phyloP scores from a whole-genome alignment of 441 rosid genomes.

The Erysimum pusillum region DNA sequence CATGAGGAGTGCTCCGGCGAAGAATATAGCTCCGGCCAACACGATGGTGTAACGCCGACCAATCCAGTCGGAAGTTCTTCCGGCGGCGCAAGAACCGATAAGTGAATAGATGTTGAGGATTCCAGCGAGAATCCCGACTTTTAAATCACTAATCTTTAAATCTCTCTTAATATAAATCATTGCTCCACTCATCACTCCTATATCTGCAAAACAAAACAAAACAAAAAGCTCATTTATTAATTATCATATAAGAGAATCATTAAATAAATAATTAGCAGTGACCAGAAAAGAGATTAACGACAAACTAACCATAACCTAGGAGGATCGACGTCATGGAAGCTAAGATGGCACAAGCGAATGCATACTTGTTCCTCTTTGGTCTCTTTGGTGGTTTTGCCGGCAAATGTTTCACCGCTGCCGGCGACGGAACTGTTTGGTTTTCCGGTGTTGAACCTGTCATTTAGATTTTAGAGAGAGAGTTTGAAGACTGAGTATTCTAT shows the following conservation, averaged over 20 bases:
- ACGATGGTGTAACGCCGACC: constrained; percentile 88
- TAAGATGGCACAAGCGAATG: constrained; percentile 74
- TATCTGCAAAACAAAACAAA: constrained; percentile 28
- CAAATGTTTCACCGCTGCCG: constrained; percentile 41
- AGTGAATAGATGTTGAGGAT: constrained; percentile 67
- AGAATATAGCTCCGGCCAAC: constrained; percentile 75
- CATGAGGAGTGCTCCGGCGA: constrained; percentile 79
- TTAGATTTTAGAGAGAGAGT: neutral
- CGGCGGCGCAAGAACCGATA: constrained; percentile 77
- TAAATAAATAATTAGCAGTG: constrained; percentile 7
- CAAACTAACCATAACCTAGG: constrained; percentile 78
- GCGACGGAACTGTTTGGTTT: constrained; percentile 24
- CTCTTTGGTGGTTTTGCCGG: constrained; percentile 60
- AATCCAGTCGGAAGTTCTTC: constrained; percentile 86
- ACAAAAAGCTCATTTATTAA: neutral
- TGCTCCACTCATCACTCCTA: constrained; percentile 57
- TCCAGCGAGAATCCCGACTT: constrained; percentile 67
- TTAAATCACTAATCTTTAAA: constrained; percentile 49
- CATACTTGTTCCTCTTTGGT: constrained; percentile 62
- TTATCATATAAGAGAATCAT: neutral
- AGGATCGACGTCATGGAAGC: constrained; percentile 92
- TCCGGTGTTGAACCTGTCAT: constrained; percentile 40
- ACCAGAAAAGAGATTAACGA: constrained; percentile 55
- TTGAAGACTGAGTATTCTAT: constrained; percentile 34
- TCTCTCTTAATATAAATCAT: constrained; percentile 59